Evolutionary conservation across 768 basidiomycete genomes (phyloP).

Genomic region (Austroboletus eburneus): DNA sequence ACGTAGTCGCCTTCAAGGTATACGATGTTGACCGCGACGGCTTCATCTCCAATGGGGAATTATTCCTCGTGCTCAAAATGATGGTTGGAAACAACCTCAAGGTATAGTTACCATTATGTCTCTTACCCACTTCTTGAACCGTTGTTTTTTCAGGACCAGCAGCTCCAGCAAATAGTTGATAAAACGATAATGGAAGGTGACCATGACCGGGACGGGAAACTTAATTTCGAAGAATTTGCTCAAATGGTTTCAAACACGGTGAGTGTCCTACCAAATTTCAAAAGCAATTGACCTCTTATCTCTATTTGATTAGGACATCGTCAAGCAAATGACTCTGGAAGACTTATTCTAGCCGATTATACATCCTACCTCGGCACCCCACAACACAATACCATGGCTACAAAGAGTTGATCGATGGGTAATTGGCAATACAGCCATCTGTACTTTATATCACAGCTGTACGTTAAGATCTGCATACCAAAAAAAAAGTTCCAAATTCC

Average conservation of each 20-base stretch:
- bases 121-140: background rate
- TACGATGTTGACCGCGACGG: conserved; percentile 99
- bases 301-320: conserved; percentile 68
- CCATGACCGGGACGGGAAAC: conserved; percentile 94
- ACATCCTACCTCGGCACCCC: conserved; percentile 12
- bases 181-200: conserved; percentile 99
- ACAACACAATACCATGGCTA: conserved; percentile 18
- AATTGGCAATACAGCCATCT: background rate
- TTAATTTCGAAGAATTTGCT: conserved; percentile 96
- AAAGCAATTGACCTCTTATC: conserved; percentile 3
- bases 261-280: background rate
- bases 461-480: conserved; percentile 5
- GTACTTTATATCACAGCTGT: conserved; percentile 24
- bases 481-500: too few relatives aligned
- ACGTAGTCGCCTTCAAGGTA: conserved; percentile 97
- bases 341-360: conserved; percentile 64
- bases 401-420: background rate
- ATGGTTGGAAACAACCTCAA: conserved; percentile 99
- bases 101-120: conserved; percentile 39
- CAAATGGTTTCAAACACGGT: conserved; percentile 97
- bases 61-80: conserved; percentile 98
- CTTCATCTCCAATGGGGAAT: conserved; percentile 96
- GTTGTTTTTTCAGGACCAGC: conserved; percentile 68
- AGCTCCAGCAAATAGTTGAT: conserved; percentile 98
- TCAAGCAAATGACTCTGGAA: conserved; percentile 98